phyloP scores from a whole-genome alignment of 768 basidiomycete species.

The Naematelia encephala region DNA sequence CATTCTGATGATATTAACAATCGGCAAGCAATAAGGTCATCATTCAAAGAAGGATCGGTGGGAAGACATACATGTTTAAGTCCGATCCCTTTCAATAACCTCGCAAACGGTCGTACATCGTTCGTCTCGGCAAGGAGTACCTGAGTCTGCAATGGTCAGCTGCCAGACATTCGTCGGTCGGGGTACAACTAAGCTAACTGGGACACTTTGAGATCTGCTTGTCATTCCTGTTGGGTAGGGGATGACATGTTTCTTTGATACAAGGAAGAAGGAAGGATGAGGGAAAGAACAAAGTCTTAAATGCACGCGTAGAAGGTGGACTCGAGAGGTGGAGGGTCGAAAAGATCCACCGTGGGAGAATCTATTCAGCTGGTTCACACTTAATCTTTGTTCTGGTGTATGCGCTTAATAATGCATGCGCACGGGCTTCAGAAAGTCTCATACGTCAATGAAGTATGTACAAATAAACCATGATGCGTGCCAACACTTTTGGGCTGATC shows the following conservation, averaged over 20 bases:
- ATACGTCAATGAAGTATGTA: not conserved
- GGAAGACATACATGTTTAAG: conserved; percentile 62
- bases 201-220: not conserved
- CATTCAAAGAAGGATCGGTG: not conserved
- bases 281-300: not conserved
- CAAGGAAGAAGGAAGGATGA: not conserved
- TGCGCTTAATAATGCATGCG: not conserved
- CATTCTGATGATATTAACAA: conserved; percentile 56
- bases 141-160: conserved; percentile 15
- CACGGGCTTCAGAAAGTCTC: not conserved
- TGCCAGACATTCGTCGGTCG: not conserved
- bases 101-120: conserved; percentile 76
- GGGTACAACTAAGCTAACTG: not conserved
- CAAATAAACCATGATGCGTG: not conserved
- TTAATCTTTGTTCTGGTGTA: not conserved
- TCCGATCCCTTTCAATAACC: conserved; percentile 75
- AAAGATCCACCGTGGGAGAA: not conserved
- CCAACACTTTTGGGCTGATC: not conserved
- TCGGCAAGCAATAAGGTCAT: not conserved
- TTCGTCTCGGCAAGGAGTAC: conserved; percentile 50
- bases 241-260: not conserved
- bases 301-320: not conserved
- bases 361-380: not conserved
- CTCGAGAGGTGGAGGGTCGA: not conserved
- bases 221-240: no score